Evolutionary conservation across 495 filamentous ascomycete genomes (phyloP), one percentile per base, ranked within the genome.

Genomic region (Trichoderma orchidacearum): DNA sequence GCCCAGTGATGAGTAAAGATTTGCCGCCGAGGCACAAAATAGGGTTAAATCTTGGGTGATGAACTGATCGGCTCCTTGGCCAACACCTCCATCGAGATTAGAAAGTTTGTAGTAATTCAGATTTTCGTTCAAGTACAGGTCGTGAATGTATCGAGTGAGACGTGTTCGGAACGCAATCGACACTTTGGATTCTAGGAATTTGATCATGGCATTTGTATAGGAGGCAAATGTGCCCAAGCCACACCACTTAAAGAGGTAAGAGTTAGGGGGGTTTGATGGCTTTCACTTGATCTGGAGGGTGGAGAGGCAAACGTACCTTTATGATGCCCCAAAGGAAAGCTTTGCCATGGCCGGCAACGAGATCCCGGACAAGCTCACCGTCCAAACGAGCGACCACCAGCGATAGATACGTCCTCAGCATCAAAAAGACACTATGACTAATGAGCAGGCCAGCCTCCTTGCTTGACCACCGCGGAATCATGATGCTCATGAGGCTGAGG

Each of bases 101-200:
- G 86, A 80, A 50, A 99, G 70, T 69, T 96, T 96, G 75, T 99
- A 97, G 67, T 95, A 99, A 63, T 91, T 92, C 57, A 94, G 81
- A 59, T 91, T 88, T 56, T 90, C 85, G 62, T 94, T 95, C 23
- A 99, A 79, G 67, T 97, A 97, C 23, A 99, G 72, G 68, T 99
- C 94, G 65, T 99, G 94, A 53, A 99, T 96, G 66, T 99, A 99
- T 59, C 94, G 76, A 17, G 94, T 99, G 27, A 99, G 73, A 1
- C 94, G 84, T 7, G 94, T 99, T 32, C 94, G 87, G 78, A 99
- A 99, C 45, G 94, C 89, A 57, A 99, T 99, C 13, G 91, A 94
- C 51, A 97, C 88, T 75, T 99, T 99, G 51, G 88, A 88, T 66
- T 99, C 92, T 55, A 99, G 80, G 70, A 90, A 99, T 70, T 96